Conservation (phyloP, 2,329 filamentous ascomycete species). For the Ceratocystis huliohia region DNA sequence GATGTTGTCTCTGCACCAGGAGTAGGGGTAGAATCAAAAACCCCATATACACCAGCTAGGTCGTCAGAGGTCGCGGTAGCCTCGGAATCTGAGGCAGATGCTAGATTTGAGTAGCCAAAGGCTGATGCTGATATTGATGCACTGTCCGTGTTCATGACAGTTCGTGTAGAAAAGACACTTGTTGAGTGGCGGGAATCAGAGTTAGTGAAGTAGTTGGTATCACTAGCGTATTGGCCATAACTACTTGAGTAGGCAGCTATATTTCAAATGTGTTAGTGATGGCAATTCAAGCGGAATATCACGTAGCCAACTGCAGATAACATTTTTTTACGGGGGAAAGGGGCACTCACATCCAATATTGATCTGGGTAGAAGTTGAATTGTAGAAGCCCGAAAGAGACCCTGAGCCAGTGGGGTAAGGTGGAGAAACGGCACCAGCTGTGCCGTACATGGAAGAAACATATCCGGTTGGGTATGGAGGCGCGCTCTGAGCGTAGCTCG, state of each 20-base stretch:
- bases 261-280: background rate
- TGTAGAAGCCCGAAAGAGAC: constrained; percentile 9
- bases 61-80: constrained; percentile 7
- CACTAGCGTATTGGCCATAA: background rate
- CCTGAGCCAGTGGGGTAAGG: constrained; percentile 13
- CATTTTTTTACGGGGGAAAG: background rate
- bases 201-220: background rate
- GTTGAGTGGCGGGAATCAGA: constrained; percentile 6
- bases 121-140: background rate
- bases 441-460: constrained; percentile 4
- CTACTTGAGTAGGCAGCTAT: background rate
- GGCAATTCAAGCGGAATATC: background rate
- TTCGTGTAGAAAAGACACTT: constrained; percentile 11
- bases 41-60: background rate
- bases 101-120: background rate
- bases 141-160: background rate
- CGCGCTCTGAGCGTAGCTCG: background rate
- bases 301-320: background rate
- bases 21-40: constrained; percentile 21
- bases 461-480: background rate
- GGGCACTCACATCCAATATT: constrained; percentile 15
- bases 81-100: constrained; percentile 2
- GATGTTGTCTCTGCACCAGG: constrained; percentile 22
- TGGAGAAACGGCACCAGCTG: background rate
- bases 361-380: background rate